Conservation (phyloP, 306 rosid genomes). For the Quercus rubra region DNA sequence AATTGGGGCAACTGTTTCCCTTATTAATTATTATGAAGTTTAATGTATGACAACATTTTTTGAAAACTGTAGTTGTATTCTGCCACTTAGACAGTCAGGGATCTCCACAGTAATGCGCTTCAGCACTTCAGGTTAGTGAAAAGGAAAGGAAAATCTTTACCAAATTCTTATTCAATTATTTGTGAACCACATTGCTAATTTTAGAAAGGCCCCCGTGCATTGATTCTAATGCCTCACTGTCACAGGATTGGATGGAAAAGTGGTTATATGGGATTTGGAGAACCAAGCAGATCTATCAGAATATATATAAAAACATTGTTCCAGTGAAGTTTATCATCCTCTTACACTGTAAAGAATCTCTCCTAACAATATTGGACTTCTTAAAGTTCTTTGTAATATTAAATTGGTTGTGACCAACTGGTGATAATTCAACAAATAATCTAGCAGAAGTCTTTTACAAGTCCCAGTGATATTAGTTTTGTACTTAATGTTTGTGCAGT, state of each 20-base stretch:
- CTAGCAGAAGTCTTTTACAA: slow-evolving; percentile 4
- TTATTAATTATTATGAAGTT: not conserved
- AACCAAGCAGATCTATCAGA: slow-evolving; percentile 60
- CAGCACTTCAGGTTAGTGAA: slow-evolving; percentile 89
- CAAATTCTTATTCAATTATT: not conserved
- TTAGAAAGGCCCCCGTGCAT: not conserved
- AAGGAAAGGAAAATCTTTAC: not conserved
- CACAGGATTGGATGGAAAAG: slow-evolving; percentile 89
- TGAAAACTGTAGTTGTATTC: slow-evolving; percentile 59
- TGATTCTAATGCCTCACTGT: slow-evolving; percentile 2
- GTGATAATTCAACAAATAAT: slow-evolving; percentile 11
- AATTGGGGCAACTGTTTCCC: not conserved
- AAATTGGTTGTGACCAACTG: slow-evolving; percentile 15
- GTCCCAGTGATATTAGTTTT: slow-evolving; percentile 10
- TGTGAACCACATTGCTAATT: not conserved
- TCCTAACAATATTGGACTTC: not conserved
- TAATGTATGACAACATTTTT: slow-evolving; percentile 18
- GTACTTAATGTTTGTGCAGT: slow-evolving; percentile 1
- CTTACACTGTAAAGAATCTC: not conserved
- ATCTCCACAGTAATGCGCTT: slow-evolving; percentile 50
- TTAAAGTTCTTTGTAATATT: slow-evolving; percentile 21
- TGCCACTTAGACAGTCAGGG: slow-evolving; percentile 54
- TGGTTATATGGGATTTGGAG: slow-evolving; percentile 89
- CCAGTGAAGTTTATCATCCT: not conserved
- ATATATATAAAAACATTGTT: slow-evolving; percentile 29